phyloP scores from a whole-genome alignment of 768 basidiomycete species.

The Lactarius indigo region DNA sequence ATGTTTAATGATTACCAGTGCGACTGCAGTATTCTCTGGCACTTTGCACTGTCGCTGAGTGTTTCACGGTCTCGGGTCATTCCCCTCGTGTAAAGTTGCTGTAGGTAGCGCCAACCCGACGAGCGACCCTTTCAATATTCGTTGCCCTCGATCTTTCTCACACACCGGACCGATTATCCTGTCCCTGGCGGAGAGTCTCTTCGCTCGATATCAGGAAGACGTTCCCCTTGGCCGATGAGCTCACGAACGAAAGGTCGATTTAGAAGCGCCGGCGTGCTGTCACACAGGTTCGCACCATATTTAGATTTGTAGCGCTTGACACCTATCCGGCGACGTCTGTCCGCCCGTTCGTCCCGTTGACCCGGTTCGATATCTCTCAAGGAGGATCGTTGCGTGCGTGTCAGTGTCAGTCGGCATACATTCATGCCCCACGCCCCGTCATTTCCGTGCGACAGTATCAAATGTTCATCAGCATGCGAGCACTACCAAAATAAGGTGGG shows the following conservation, averaged over 20 bases:
- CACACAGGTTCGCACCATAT: not conserved
- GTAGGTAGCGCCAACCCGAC: not conserved
- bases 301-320: not conserved
- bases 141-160: not conserved
- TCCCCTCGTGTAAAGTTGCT: not conserved
- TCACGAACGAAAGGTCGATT: not conserved
- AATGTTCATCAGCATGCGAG: not conserved
- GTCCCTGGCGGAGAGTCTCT: not conserved
- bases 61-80: not conserved
- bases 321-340: not conserved
- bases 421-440: not conserved
- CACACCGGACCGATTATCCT: not conserved
- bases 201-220: not conserved
- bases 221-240: not conserved
- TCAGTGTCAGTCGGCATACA: not conserved
- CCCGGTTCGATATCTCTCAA: not conserved
- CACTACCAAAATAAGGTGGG: not conserved
- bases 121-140: not conserved
- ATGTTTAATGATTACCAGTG: not conserved
- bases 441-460: slow-evolving; percentile 6
- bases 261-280: not conserved
- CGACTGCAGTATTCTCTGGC: not conserved
- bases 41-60: not conserved
- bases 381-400: not conserved
- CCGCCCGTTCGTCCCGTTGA: not conserved